phyloP scores from a whole-genome alignment of 139 green algal genomes.

The Pycnococcus provasolii region DNA sequence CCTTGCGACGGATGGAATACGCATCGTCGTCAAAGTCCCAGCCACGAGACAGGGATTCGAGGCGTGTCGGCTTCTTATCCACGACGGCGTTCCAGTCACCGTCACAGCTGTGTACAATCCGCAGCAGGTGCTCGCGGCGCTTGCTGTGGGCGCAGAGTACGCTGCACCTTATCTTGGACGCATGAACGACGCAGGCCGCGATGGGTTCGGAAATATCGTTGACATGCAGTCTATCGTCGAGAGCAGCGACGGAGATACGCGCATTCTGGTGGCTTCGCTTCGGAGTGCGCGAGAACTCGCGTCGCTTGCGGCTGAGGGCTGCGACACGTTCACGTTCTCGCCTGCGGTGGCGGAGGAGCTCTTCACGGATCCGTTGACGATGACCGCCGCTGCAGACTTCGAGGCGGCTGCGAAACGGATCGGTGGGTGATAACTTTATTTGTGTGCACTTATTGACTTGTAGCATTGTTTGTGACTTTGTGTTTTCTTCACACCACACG shows the following conservation, averaged over 20 bases:
- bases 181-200: slow-evolving; percentile 52
- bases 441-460: no score
- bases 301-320: slow-evolving; percentile 40
- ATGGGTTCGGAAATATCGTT: slow-evolving; percentile 39
- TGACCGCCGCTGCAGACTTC: slow-evolving; percentile 10
- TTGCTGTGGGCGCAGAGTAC: slow-evolving; percentile 59
- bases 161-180: slow-evolving; percentile 65
- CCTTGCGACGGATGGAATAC: background rate
- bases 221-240: slow-evolving; percentile 55
- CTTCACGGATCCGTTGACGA: slow-evolving; percentile 19
- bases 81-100: slow-evolving; percentile 44
- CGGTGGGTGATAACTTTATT: no score
- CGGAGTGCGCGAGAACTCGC: slow-evolving; percentile 42
- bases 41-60: slow-evolving; percentile 47
- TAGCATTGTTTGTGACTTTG: no score
- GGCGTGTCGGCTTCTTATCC: slow-evolving; percentile 42
- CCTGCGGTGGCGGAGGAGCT: slow-evolving; percentile 45
- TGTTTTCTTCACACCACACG: no score
- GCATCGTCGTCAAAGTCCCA: slow-evolving; percentile 53
- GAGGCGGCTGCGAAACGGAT: background rate
- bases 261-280: slow-evolving; percentile 62
- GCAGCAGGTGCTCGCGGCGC: slow-evolving; percentile 32
- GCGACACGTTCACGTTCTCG: slow-evolving; percentile 70
- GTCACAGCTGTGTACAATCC: slow-evolving; percentile 45
- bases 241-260: slow-evolving; percentile 26